These are phyloP conservation scores for Castanospermum australe DNA, from an alignment of 306 rosid species.

Conservation along the genomic window DNA sequence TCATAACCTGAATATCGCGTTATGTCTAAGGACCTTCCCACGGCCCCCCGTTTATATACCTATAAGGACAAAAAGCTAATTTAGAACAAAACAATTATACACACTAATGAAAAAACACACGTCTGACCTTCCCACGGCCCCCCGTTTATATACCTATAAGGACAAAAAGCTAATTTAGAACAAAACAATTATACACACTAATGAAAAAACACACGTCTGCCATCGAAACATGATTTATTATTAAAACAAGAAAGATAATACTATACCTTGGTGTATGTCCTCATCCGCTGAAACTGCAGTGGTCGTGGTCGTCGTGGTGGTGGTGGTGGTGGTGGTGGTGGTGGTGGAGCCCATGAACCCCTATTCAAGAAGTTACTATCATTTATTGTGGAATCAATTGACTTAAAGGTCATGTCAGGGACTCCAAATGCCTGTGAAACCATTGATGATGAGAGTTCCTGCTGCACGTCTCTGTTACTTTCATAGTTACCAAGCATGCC, in stretches of 20 bases:
- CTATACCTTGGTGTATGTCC: conserved; percentile 74
- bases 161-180: conserved; percentile 20
- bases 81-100: neutral
- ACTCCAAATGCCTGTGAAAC: conserved; percentile 77
- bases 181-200: neutral
- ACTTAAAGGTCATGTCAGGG: conserved; percentile 65
- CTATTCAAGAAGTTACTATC: conserved; percentile 53
- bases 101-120: neutral
- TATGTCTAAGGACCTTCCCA: conserved; percentile 76
- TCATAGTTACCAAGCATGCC: conserved; percentile 50
- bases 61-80: conserved; percentile 21
- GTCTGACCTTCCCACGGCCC: conserved; percentile 87
- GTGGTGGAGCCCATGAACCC: conserved; percentile 58
- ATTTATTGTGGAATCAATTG: conserved; percentile 62
- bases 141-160: conserved; percentile 75
- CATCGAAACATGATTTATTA: neutral
- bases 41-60: conserved; percentile 92
- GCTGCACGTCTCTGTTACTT: conserved; percentile 54
- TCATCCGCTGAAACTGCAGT: conserved; percentile 60
- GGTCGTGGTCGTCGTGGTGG: no score
- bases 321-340: conserved; percentile 53
- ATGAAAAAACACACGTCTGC: neutral
- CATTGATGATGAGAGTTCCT: conserved; percentile 70
- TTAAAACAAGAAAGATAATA: neutral
- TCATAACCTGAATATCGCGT: conserved; percentile 65